Evolutionary conservation across 306 rosid genomes (phyloP), one percentile per base, ranked within the genome.

Genomic region (Corylus americana): DNA sequence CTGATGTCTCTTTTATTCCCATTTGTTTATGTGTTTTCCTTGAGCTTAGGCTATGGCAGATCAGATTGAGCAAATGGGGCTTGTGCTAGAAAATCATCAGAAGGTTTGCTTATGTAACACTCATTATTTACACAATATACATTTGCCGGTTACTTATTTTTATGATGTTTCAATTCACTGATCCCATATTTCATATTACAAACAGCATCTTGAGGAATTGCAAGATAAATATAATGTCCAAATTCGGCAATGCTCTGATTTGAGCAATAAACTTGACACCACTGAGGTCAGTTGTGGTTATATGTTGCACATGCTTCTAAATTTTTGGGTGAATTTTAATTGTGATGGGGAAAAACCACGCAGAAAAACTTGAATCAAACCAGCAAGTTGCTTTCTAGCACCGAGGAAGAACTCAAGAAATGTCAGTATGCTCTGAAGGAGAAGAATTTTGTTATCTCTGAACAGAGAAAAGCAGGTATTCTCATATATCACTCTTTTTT

Each of bases 1-100:
- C 49, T 18, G 12, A 39, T 39, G 64, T 73, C 72, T 0, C 10
- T 39, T 55, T 48, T 20, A 18, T 22, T 55, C 17, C 55, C 50
- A 14, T 79, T 17, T 61, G 18, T 58, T 76, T 68, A 18, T 22
- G 29, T n/a, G 11, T 6, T 79, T 79, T 75, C 58, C 61, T 82
- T 74, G 68, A 83, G 70, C 80, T 29, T 59, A 96, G 98, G 93
- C 97, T 35, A 91, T 91, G 99, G 83, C 92, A 35, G 98, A 96
- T 47, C 98, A 96, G 86, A 91, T 96, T 83, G 98, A 96, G 86
- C 96, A 93, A 80, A 91, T 93, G 96, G 94, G 97, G 53, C 16
- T 87, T 51, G 78, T 85, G 48, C 55, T 89, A 70, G 99, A 93
- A 82, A 81, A 75, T 58, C 84, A 96, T 62, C 98, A 93, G 74